phyloP scores from a whole-genome alignment of 208 protist genomes.

The Trichomonas vaginalis region DNA sequence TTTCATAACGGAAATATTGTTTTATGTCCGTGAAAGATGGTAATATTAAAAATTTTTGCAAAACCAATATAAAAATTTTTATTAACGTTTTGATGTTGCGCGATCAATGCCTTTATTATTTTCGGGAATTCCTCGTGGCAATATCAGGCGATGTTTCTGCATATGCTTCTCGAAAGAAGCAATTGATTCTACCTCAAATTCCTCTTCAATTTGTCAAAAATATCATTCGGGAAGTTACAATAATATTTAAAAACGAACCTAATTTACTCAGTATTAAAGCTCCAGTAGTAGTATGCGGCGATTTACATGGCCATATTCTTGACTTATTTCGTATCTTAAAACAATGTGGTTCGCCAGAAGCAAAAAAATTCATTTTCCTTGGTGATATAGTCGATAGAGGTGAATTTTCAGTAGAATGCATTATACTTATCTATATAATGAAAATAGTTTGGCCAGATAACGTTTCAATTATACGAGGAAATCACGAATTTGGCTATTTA shows the following conservation, averaged over 20 bases:
- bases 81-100: background rate
- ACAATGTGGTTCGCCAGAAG: background rate
- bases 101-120: background rate
- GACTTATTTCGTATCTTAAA: background rate
- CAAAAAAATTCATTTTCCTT: background rate
- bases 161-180: background rate
- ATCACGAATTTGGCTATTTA: background rate
- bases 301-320: slow-evolving; percentile 20
- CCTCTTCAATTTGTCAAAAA: background rate
- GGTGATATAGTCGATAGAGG: slow-evolving; percentile 23
- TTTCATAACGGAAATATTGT: no score
- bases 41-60: no score
- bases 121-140: background rate
- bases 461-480: slow-evolving; percentile 18
- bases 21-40: no score
- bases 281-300: background rate
- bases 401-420: background rate
- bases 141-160: background rate
- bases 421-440: background rate
- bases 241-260: background rate
- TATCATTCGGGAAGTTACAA: background rate
- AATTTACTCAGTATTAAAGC: background rate
- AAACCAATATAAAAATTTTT: no score
- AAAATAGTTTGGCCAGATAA: slow-evolving; percentile 6
- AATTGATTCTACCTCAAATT: background rate